These are phyloP conservation scores for Debaryomyces subglobosus DNA, from an alignment of 1,139 yeast genomes.

Conservation along the genomic window DNA sequence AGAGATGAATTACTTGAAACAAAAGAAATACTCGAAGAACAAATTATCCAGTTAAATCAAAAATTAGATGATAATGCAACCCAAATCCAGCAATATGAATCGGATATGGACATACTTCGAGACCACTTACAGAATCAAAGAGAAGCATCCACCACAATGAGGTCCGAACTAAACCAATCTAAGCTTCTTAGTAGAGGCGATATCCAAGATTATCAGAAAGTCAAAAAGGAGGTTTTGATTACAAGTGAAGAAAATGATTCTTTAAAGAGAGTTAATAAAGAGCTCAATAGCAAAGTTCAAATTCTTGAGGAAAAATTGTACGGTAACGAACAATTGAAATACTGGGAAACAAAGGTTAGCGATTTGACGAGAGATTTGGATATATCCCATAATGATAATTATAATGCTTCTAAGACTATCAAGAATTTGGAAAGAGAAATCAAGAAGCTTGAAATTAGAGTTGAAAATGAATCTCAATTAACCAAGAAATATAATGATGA, in stretches of 20 bases:
- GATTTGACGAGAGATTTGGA: slow-evolving; percentile 36
- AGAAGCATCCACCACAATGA: slow-evolving; percentile 35
- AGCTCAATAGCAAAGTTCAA: slow-evolving; percentile 36
- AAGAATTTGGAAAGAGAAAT: slow-evolving; percentile 36
- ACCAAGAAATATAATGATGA: slow-evolving; percentile 51
- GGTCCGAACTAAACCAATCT: slow-evolving; percentile 40
- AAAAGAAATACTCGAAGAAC: slow-evolving; percentile 50
- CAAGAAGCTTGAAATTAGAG: slow-evolving; percentile 40
- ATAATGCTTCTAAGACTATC: slow-evolving; percentile 35
- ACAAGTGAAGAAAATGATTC: slow-evolving; percentile 48
- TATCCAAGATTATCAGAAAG: slow-evolving; percentile 38
- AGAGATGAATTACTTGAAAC: slow-evolving; percentile 52
- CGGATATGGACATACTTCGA: slow-evolving; percentile 36
- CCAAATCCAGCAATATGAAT: slow-evolving; percentile 34
- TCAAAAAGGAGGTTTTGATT: slow-evolving; percentile 43
- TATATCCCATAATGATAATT: slow-evolving; percentile 30
- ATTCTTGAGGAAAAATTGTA: slow-evolving; percentile 46
- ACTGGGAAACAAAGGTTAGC: slow-evolving; percentile 46
- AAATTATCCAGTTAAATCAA: slow-evolving; percentile 44
- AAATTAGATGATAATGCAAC: slow-evolving; percentile 48
- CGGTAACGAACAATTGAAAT: slow-evolving; percentile 48
- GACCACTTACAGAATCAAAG: slow-evolving; percentile 41
- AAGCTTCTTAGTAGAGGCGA: slow-evolving; percentile 35
- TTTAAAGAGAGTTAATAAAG: slow-evolving; percentile 39
- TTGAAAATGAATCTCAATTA: slow-evolving; percentile 39